Evolutionary conservation across 2,329 filamentous ascomycete genomes (phyloP).

Genomic region (Cladobotryum protrusum): DNA sequence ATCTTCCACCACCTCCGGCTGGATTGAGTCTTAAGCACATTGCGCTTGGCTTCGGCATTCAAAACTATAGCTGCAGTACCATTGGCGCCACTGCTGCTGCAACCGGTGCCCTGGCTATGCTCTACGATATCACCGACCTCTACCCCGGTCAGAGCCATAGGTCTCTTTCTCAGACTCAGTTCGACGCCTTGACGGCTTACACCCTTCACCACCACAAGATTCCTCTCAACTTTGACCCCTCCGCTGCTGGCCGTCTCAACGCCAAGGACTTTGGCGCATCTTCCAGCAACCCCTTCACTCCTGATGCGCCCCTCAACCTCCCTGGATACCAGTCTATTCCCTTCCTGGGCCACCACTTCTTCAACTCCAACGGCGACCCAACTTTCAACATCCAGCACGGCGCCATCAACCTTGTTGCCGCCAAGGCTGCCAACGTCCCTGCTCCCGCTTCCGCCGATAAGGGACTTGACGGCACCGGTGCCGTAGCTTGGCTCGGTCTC

Average conservation of each 20-base stretch:
- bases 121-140: conserved; percentile 51
- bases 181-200: conserved; percentile 32
- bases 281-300: conserved; percentile 39
- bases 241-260: conserved; percentile 21
- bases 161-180: conserved; percentile 34
- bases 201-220: conserved; percentile 36
- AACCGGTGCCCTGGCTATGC: conserved; percentile 52
- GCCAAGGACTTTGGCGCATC: conserved; percentile 35
- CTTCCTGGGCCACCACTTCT: conserved; percentile 62
- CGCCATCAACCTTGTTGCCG: conserved; percentile 34
- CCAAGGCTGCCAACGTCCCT: conserved; percentile 42
- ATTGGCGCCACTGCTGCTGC: conserved; percentile 30
- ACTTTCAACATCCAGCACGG: conserved; percentile 50
- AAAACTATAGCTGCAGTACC: conserved; percentile 60
- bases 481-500: conserved; percentile 51
- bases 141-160: conserved; percentile 38
- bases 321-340: conserved; percentile 29
- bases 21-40: conserved; percentile 45
- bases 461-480: conserved; percentile 43
- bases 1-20: conserved; percentile 39
- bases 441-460: conserved; percentile 45
- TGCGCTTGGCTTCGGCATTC: conserved; percentile 57
- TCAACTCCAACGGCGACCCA: conserved; percentile 48
- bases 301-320: conserved; percentile 33
- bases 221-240: conserved; percentile 42